A percentile compares a stretch with the other conserved stretches of the same genome.
These are phyloP conservation scores for Anethum foeniculum DNA, from an alignment of 140 eudicot genomes.

Conservation along the genomic window DNA sequence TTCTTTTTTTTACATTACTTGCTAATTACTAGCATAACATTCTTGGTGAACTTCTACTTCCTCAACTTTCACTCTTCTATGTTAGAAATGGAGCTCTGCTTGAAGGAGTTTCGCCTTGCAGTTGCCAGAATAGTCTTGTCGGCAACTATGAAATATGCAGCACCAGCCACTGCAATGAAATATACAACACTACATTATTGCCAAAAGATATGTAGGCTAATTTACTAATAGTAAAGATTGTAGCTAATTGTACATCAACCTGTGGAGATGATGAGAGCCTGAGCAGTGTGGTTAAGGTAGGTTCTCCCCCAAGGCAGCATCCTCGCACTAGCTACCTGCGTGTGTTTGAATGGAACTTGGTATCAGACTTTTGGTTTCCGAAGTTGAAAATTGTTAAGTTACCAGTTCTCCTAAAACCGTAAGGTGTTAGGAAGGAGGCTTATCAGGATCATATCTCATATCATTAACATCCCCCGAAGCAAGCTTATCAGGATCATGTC, in stretches of 20 bases:
- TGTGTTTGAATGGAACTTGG: background rate
- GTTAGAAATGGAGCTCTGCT: conserved; percentile 6
- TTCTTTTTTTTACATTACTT: background rate
- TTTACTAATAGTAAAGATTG: background rate
- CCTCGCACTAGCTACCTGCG: conserved; percentile 68
- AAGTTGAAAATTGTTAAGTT: background rate
- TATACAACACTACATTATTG: background rate
- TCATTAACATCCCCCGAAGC: too few species aligned
- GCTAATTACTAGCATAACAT: background rate
- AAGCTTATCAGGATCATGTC: too few species aligned
- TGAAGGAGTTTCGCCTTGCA: conserved; percentile 79
- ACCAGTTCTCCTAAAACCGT: too few species aligned
- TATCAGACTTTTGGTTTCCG: background rate
- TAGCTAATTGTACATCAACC: conserved; percentile 25
- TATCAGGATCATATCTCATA: too few species aligned
- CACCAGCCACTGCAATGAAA: conserved; percentile 60
- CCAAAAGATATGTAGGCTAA: background rate
- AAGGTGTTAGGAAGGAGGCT: too few species aligned
- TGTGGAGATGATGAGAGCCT: conserved; percentile 88
- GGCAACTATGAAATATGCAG: conserved; percentile 87
- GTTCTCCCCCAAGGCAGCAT: conserved; percentile 88
- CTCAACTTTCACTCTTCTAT: background rate
- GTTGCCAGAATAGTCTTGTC: conserved; percentile 81
- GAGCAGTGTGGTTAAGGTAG: conserved; percentile 80
- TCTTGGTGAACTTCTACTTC: background rate